Base-by-base conservation (phyloP, 352 stramenopile species). In the Phytophthora cactorum region DNA sequence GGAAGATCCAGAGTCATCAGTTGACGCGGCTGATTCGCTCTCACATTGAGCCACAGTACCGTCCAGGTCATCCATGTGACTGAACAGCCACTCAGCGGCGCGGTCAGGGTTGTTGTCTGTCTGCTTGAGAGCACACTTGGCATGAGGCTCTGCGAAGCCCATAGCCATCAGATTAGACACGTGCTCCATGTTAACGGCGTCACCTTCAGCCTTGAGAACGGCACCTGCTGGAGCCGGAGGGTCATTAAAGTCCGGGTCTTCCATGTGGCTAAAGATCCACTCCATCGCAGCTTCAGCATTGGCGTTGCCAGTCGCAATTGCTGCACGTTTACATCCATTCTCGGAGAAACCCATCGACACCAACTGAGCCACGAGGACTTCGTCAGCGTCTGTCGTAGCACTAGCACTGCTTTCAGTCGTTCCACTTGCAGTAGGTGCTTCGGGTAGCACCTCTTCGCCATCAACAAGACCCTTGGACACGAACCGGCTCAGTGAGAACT, bases 211-310 rank as follows among this genome's bases (percentile, higher is more conserved):
- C 14, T 61, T 62, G 7, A 63, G 44, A n/a, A 36, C 38, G 32
- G 57, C 52, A 52, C 27, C 32, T 44, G 53, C 47, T 2, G 74
- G 56, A 1, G 58, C 64, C 34, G 97, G 74, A 5, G 96, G 95
- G 65, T 98, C 94, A 65, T 99, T 98, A 68, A 99, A 99, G 74
- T 99, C 95, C 1, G 96, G 70, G 77, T 99, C 98, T 63, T 90
- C 92, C 88, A 98, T 99, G 84, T 99, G 98, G 60, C 96, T 96
- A 77, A 99, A 98, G 51, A 99, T 94, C 97, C 97, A 99, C 52
- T 98, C 95, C 96, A 99, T 99, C 7, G 97, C 97, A 34, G 84
- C 89, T 64, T 99, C 97, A 5, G 96, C 82, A 64, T 96, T 85
- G 4, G 75, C 78, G 77, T 97, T 99, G 56, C 81, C 89, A 61